Conservation (phyloP, 2,329 filamentous ascomycete species). For the Diplodia corticola region DNA sequence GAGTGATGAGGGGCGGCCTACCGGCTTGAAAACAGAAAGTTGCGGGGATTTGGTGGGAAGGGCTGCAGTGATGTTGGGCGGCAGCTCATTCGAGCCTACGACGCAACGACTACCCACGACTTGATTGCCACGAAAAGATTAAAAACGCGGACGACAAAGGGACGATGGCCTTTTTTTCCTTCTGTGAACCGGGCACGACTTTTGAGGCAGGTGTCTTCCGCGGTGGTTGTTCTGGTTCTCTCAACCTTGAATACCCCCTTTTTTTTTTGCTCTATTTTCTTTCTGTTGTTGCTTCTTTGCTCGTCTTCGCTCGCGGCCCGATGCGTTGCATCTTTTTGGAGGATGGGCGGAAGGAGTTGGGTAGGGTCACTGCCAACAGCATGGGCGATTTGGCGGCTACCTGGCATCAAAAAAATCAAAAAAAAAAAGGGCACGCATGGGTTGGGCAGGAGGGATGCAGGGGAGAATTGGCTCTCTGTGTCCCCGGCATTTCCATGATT, state of each 20-base stretch:
- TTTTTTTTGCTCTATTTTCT: slow-evolving; percentile 3
- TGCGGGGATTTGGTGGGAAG: not conserved
- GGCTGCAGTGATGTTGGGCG: not conserved
- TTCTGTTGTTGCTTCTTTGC: not conserved
- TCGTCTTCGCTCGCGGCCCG: not conserved
- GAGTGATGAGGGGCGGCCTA: slow-evolving; percentile 33
- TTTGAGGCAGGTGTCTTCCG: not conserved
- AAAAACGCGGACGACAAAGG: not conserved
- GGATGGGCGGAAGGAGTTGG: not conserved
- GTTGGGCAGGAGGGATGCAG: not conserved
- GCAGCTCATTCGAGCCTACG: slow-evolving; percentile 11
- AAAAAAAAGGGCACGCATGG: not conserved
- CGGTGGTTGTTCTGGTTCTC: slow-evolving; percentile 14
- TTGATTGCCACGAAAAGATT: not conserved
- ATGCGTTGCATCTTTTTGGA: not conserved
- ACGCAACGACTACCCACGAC: slow-evolving; percentile 5
- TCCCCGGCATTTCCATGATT: not conserved
- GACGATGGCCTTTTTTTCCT: not conserved
- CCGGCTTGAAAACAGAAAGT: not conserved
- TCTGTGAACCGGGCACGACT: slow-evolving; percentile 5
- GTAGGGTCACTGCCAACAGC: not conserved
- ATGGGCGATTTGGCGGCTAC: not conserved
- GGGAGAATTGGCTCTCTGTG: not conserved
- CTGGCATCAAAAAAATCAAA: not conserved
- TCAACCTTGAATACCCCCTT: slow-evolving; percentile 15